Evolutionary conservation across 1,284 basidiomycete genomes (phyloP).

Genomic region (Ganoderma boninense): DNA sequence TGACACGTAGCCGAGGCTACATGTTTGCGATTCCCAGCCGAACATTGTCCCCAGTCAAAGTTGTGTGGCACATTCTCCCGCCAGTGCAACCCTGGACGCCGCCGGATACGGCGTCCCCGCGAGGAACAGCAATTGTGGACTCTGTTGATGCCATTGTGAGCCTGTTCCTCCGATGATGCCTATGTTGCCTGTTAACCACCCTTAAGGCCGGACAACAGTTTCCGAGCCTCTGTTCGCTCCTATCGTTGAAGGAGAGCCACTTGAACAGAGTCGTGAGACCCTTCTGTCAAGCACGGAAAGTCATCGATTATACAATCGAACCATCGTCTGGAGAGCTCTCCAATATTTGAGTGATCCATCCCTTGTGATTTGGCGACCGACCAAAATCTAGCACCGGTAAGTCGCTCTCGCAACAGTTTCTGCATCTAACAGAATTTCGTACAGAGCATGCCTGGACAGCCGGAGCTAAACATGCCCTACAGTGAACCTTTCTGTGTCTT

Average conservation of each 20-base stretch:
- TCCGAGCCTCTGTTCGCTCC: conserved; percentile 17
- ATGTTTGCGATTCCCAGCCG: conserved; percentile 9
- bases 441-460: not conserved
- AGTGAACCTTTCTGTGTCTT: not conserved
- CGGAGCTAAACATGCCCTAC: not conserved
- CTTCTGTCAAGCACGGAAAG: not conserved
- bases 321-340: not conserved
- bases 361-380: not conserved
- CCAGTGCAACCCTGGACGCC: not conserved
- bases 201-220: not conserved
- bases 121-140: not conserved
- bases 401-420: not conserved
- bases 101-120: not conserved
- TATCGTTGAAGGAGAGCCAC: not conserved
- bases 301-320: not conserved
- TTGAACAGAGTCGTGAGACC: too few relatives aligned
- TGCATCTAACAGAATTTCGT: not conserved
- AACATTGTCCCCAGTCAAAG: not conserved
- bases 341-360: not conserved
- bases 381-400: not conserved
- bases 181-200: conserved; percentile 8
- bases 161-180: not conserved
- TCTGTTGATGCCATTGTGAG: not conserved
- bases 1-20: not conserved
- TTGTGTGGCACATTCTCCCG: not conserved